A percentile compares a stretch with the other conserved stretches of the same genome.
Evolutionary conservation across 352 stramenopile species (phyloP).

Genomic region (Pythium myriotylum): DNA sequence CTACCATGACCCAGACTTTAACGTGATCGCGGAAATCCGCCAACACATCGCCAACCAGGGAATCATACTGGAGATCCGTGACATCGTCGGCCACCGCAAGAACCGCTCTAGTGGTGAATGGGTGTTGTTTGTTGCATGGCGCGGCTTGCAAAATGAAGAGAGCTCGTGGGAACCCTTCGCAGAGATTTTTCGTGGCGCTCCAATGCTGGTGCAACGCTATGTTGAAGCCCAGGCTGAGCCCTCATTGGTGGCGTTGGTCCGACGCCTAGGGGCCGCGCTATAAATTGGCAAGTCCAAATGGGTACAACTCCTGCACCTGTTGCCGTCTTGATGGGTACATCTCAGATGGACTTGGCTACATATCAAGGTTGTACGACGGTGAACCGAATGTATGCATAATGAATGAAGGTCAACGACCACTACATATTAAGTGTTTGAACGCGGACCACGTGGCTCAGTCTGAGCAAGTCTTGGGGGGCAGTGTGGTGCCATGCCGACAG

Average conservation of each 20-base stretch:
- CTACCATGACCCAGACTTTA: conserved; percentile 18
- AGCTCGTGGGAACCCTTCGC: conserved; percentile 24
- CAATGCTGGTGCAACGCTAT: conserved; percentile 4
- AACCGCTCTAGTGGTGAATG: conserved; percentile 4
- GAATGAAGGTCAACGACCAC: too few species aligned
- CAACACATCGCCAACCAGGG: conserved; percentile 19
- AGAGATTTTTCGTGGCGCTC: not conserved
- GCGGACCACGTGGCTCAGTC: too few species aligned
- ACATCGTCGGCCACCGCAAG: conserved; percentile 9
- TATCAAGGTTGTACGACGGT: too few species aligned
- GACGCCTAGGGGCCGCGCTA: too few species aligned
- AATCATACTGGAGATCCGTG: conserved; percentile 11
- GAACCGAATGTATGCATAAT: too few species aligned
- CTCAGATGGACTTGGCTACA: too few species aligned
- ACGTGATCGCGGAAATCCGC: conserved; percentile 18
- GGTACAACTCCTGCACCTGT: too few species aligned
- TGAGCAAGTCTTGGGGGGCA: too few species aligned
- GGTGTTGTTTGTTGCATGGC: conserved; percentile 21
- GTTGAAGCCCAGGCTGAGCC: not conserved
- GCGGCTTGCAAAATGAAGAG: conserved; percentile 19
- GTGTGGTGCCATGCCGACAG: too few species aligned
- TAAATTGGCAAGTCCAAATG: conserved; percentile 1
- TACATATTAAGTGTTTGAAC: too few species aligned
- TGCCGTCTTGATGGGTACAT: too few species aligned
- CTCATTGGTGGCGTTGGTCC: too few species aligned